Base-by-base conservation (phyloP, 768 basidiomycete genomes). In the Paxillus involutus region DNA sequence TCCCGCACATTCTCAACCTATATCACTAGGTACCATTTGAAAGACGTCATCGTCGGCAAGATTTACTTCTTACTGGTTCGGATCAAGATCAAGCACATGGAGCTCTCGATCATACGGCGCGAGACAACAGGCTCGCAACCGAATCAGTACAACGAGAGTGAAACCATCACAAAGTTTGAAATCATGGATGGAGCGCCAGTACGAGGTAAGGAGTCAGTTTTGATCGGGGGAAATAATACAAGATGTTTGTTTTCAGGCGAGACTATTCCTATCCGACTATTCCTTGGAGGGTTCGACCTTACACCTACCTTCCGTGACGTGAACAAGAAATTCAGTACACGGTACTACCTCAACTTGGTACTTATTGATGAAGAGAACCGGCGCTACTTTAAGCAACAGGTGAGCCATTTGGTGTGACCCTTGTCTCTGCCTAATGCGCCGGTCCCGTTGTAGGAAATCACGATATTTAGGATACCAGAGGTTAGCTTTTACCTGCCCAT, bases 1-100 rank as follows among this genome's bases (percentile, higher is more conserved):
- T 41, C 41, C 37, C 11, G 47, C 13, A 13, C 44, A 17, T 36
- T 35, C 30, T 60, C 53, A 49, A 55, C 16, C 39, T 32, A 32
- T 8, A 41, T 37, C 14, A 45, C 41, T 17, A 99, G 96, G 73
- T 99, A 99, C 73, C 97, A 99, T 68, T 74, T 98, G 55, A 98
- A 98, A 74, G 96, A 98, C 67, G 97, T 98, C 49, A 98, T 98
- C 44, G 95, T 99, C 29, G 97, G 97, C 72, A 98, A 98, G 79
- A 98, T 98, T 69, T 98, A 96, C 77, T 98, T 99, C 77, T 79
- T 99, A 47, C 87, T 98, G 41, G 95, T 98, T 8, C 88, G 97
- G 51, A 98, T 99, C 80, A 98, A 92, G 80, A 99, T 98, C 75
- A 98, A 99, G 73, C 94, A 98, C 63, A 98, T 98, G 96, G 95